A percentile compares a stretch with the other conserved stretches of the same genome.
Evolutionary conservation across 148 eudicot species (phyloP).

Genomic region (Vaccinium myrtillus): DNA sequence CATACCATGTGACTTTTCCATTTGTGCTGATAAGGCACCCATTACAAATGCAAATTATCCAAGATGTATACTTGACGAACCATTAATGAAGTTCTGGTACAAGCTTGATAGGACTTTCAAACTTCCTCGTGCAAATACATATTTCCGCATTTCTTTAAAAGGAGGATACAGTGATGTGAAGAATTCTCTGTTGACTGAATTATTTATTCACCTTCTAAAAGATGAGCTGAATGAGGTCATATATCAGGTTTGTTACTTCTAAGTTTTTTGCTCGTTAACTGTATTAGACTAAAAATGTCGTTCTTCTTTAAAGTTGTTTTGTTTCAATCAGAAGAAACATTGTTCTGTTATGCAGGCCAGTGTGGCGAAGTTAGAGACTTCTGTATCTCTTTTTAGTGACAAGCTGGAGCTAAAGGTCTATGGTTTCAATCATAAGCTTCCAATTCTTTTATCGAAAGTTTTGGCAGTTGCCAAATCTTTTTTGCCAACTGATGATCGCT

Average conservation of each 20-base stretch:
- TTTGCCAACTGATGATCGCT: conserved; percentile 76
- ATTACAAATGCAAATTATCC: conserved; percentile 45
- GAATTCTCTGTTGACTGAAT: conserved; percentile 79
- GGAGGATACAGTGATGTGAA: conserved; percentile 62
- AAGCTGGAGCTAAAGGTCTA: conserved; percentile 87
- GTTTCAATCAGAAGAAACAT: neutral
- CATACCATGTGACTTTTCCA: conserved; percentile 72
- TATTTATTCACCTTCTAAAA: conserved; percentile 75
- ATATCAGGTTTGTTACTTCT: conserved; percentile 66
- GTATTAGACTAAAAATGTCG: neutral
- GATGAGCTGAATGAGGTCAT: conserved; percentile 92
- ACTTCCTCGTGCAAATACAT: conserved; percentile 94
- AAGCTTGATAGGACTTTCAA: conserved; percentile 85
- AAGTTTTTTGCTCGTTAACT: neutral
- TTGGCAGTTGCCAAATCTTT: conserved; percentile 64
- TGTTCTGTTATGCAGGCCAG: conserved; percentile 66
- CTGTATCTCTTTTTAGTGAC: conserved; percentile 76
- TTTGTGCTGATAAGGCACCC: conserved; percentile 55
- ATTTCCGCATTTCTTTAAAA: conserved; percentile 77
- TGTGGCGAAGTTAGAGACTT: conserved; percentile 90
- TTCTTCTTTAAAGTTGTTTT: neutral
- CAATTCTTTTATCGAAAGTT: conserved; percentile 73
- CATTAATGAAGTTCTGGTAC: conserved; percentile 82
- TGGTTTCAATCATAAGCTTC: conserved; percentile 93
- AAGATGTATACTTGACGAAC: conserved; percentile 79